Percentiles rank a stretch among this genome's conserved stretches.
These are phyloP conservation scores for Brachypodium distachyon DNA, from an alignment of 202 grass and related monocot genomes.

Conservation along the genomic window DNA sequence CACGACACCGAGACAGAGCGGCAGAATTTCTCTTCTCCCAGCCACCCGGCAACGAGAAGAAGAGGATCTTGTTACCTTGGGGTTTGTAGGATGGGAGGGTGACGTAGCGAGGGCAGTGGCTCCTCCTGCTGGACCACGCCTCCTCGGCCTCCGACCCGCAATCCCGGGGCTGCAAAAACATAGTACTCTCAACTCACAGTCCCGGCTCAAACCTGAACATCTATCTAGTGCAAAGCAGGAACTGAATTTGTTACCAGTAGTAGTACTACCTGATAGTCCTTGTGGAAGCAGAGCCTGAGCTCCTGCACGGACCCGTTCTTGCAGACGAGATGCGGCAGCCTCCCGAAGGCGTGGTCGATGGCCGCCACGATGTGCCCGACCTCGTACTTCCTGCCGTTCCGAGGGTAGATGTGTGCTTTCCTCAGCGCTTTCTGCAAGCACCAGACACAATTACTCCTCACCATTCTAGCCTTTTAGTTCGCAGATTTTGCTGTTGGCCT, in stretches of 20 bases:
- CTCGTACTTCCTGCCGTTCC: constrained; percentile 36
- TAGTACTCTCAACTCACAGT: no score
- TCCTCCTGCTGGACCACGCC: constrained; percentile 11
- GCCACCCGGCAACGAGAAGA: no score
- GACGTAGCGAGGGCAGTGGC: constrained; percentile 59
- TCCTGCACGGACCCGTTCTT: constrained; percentile 71
- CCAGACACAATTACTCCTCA: no score
- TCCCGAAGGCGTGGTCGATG: constrained; percentile 66
- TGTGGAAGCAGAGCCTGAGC: constrained; percentile 90
- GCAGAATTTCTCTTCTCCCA: no score
- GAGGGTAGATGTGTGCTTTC: constrained; percentile 37
- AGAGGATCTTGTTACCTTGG: neutral
- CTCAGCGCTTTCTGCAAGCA: constrained; percentile 53
- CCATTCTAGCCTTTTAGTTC: no score
- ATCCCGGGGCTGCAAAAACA: constrained; percentile 60
- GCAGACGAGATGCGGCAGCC: constrained; percentile 71
- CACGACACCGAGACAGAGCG: no score
- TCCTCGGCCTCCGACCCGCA: constrained; percentile 30
- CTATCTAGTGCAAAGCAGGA: no score
- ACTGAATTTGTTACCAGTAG: no score
- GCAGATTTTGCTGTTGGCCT: no score
- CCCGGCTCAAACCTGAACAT: no score
- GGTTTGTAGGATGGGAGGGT: constrained; percentile 66
- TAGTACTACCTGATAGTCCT: constrained; percentile 67
- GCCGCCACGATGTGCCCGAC: constrained; percentile 43